Conservation (phyloP, 495 filamentous ascomycete species). For the Echria macrotheca region DNA sequence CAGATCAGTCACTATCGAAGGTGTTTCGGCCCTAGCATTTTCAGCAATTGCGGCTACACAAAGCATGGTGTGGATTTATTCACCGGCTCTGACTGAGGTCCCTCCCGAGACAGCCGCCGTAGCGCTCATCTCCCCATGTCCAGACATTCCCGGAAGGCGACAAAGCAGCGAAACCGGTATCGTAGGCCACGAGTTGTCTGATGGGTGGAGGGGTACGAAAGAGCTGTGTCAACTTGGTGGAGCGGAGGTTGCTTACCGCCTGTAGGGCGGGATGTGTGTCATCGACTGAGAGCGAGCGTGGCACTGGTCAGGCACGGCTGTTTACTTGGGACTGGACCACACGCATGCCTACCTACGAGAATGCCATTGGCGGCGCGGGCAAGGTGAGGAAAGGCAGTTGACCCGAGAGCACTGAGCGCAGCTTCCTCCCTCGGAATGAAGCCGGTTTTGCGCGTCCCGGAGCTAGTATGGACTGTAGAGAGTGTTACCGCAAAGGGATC, state of each 20-base stretch:
- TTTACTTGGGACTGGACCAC: no score
- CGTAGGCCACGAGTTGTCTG: conserved; percentile 45
- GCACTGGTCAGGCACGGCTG: no score
- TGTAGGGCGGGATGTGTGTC: conserved; percentile 10
- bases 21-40: conserved; percentile 22
- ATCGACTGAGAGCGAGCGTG: no score
- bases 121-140: conserved; percentile 58
- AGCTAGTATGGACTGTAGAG: conserved; percentile 9
- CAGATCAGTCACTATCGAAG: conserved; percentile 45
- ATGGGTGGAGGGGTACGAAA: conserved; percentile 9
- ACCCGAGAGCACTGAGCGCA: conserved; percentile 5
- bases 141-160: conserved; percentile 43
- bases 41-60: no score
- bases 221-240: not conserved
- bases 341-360: no score
- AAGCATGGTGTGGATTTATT: no score
- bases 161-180: conserved; percentile 49
- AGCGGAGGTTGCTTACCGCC: conserved; percentile 1
- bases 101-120: conserved; percentile 45
- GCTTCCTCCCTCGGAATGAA: conserved; percentile 10
- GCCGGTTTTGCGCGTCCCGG: no score
- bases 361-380: conserved; percentile 24
- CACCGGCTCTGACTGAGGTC: conserved; percentile 22
- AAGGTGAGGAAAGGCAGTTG: conserved; percentile 9
- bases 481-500: not conserved